A percentile compares a stretch with the other conserved stretches of the same genome.
Evolutionary conservation across 371 early-diverging fungal species (phyloP).

Genomic region (Dichotomocladium elegans): DNA sequence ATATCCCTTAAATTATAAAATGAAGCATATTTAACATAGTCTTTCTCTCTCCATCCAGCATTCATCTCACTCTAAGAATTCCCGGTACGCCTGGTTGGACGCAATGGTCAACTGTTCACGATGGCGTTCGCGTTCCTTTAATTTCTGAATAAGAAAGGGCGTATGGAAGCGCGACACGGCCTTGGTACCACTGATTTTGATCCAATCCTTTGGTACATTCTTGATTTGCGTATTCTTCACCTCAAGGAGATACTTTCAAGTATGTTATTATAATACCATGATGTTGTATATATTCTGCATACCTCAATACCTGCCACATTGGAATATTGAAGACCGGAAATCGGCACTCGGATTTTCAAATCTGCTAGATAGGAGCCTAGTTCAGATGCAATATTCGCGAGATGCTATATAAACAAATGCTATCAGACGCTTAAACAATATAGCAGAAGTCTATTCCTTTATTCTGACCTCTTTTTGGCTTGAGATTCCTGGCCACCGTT

Average conservation of each 20-base stretch:
- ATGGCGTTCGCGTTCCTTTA: slow-evolving; percentile 70
- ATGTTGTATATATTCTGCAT: not conserved
- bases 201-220: slow-evolving; percentile 70
- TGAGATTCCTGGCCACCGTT: slow-evolving; percentile 53
- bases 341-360: slow-evolving; percentile 32
- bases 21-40: not conserved
- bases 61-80: slow-evolving; percentile 31
- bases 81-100: slow-evolving; percentile 54
- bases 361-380: slow-evolving; percentile 43
- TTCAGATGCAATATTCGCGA: slow-evolving; percentile 45
- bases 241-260: slow-evolving; percentile 58
- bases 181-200: slow-evolving; percentile 78
- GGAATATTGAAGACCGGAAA: slow-evolving; percentile 46
- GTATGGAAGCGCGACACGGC: slow-evolving; percentile 82
- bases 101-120: slow-evolving; percentile 64
- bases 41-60: not conserved
- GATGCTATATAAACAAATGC: slow-evolving; percentile 24
- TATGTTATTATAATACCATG: not conserved
- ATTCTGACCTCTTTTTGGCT: slow-evolving; percentile 38
- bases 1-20: slow-evolving; percentile 37
- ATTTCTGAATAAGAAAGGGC: slow-evolving; percentile 54
- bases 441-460: not conserved
- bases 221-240: slow-evolving; percentile 46
- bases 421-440: not conserved
- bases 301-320: slow-evolving; percentile 64